phyloP scores from a whole-genome alignment of 192 early-diverging fungal species.

The Coemansia sp. region DNA sequence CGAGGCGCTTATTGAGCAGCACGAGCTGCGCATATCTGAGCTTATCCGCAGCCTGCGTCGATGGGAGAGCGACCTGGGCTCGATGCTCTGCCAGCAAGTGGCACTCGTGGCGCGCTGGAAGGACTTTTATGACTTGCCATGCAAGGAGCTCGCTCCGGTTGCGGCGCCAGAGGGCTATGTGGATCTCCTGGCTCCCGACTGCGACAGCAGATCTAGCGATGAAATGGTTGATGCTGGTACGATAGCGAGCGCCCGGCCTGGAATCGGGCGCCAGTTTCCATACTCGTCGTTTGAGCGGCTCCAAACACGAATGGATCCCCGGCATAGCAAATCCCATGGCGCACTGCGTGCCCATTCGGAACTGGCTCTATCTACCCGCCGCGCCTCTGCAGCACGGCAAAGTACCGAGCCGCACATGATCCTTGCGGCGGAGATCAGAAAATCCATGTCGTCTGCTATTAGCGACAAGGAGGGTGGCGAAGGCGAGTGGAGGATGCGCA shows the following conservation, averaged over 20 bases:
- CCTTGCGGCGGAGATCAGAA: constrained; percentile 6
- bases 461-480: constrained; percentile 7
- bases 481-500: constrained; percentile 16
- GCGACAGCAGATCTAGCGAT: constrained; percentile 11
- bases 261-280: constrained; percentile 2
- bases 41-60: constrained; percentile 33
- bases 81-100: constrained; percentile 41
- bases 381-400: neutral
- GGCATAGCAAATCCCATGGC: constrained; percentile 26
- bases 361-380: neutral
- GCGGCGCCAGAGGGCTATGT: neutral
- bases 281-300: constrained; percentile 10
- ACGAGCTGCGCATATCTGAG: constrained; percentile 41
- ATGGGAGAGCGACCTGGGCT: constrained; percentile 44
- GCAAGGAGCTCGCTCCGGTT: neutral
- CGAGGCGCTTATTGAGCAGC: constrained; percentile 51
- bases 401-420: constrained; percentile 1
- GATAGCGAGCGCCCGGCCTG: constrained; percentile 1
- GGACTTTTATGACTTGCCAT: constrained; percentile 29
- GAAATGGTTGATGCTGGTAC: neutral
- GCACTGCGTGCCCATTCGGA: constrained; percentile 12
- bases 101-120: constrained; percentile 44
- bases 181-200: constrained; percentile 2
- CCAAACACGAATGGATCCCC: constrained; percentile 10
- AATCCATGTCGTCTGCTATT: neutral